Evolutionary conservation across 2,329 filamentous ascomycete genomes (phyloP).

Genomic region (Gyromitra esculenta): DNA sequence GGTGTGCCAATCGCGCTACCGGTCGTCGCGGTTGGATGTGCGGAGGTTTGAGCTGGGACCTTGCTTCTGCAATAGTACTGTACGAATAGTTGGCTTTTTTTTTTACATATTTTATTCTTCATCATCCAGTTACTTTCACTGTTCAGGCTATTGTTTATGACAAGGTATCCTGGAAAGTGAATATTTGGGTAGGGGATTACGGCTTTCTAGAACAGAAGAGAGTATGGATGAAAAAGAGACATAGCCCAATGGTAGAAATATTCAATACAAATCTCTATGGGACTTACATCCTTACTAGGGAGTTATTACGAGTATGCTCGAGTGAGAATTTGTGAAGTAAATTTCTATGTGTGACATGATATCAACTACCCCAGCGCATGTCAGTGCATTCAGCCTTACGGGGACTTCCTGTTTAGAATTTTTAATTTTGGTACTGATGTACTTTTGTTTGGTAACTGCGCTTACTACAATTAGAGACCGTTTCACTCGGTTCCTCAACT

Average conservation of each 20-base stretch:
- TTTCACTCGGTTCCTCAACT: constrained; percentile 4
- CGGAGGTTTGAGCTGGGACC: constrained; percentile 17
- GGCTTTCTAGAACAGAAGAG: background rate
- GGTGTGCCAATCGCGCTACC: constrained; percentile 16
- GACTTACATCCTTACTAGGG: background rate
- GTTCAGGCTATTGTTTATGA: background rate
- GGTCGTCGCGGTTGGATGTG: constrained; percentile 30
- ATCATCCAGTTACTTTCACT: background rate
- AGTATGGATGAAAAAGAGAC: background rate
- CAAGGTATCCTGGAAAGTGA: background rate
- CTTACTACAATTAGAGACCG: background rate
- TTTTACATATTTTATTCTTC: background rate
- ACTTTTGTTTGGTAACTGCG: background rate
- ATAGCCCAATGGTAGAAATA: background rate
- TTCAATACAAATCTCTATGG: background rate
- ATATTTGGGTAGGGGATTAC: background rate
- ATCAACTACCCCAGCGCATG: background rate
- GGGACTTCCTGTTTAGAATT: background rate
- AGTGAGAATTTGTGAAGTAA: constrained; percentile 18
- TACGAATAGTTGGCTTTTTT: constrained; percentile 14
- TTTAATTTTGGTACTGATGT: background rate
- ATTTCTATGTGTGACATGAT: background rate
- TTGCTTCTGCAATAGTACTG: background rate
- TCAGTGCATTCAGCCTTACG: background rate
- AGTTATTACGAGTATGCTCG: background rate